Base-by-base conservation (phyloP, 768 basidiomycete species). In the Podaxis carcinomalis region DNA sequence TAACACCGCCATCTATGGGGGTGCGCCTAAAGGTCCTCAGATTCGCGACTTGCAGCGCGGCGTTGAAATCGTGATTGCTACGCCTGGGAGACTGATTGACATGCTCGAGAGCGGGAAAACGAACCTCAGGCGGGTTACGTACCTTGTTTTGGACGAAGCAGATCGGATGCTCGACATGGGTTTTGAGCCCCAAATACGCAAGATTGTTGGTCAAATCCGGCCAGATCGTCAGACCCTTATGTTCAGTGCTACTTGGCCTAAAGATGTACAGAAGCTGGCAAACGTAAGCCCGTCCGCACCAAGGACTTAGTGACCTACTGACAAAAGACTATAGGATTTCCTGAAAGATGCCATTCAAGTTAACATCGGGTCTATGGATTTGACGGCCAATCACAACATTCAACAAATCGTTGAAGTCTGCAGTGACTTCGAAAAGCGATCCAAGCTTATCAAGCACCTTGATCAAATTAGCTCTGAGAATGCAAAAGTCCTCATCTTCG, bases 111-210 rank as follows among this genome's bases (percentile, higher is more conserved):
- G 85, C 1, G 88, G 91, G 71, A 97, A 97, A 78, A 98, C 95
- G 21, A 98, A 98, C 75, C 84, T 99, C 56, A 92, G 92, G 60
- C 89, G 97, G 44, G 83, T 99, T 59, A 99, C 97, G 21, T 99
- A 98, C 75, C 83, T 99, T 42, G 97, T 99, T 71, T 92, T 99
- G 88, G 97, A 99, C 70, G 97, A 99, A 75, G 97, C 97, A 49
- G 97, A 99, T 79, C 93, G 97, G 70, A 99, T 99, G 97, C 84
- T 99, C 65, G 97, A 99, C 80, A 99, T 99, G 97, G 97, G 97
- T 82, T 99, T 99, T 78, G 97, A 99, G 78, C 97, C 97, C 56
- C 97, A 99, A 74, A 98, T 99, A 72, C 84, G 95, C 71, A 98
- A 98, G 79, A 98, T 99, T 65, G 92, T 98, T 66, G 81, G 88